A percentile compares a stretch with the other conserved stretches of the same genome.
phyloP scores from a whole-genome alignment of 1,284 basidiomycete species.

The Calocybe gambosa region DNA sequence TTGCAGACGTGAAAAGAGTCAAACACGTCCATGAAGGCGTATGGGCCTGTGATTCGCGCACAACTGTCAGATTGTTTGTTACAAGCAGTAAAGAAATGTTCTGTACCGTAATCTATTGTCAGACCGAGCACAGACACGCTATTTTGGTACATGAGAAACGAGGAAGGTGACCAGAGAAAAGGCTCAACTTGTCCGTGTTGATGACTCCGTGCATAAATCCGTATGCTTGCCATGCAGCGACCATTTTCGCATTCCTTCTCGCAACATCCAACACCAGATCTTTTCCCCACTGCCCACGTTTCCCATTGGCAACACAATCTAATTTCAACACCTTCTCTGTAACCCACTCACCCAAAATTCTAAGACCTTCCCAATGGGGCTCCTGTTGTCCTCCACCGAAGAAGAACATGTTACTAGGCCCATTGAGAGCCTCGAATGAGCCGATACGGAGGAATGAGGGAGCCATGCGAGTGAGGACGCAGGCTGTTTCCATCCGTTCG shows the following conservation, averaged over 20 bases:
- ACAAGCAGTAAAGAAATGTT: constrained; percentile 3
- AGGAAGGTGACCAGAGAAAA: background rate
- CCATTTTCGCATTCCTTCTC: constrained; percentile 82
- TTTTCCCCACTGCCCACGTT: constrained; percentile 51
- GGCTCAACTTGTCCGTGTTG: constrained; percentile 85
- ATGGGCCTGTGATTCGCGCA: constrained; percentile 53
- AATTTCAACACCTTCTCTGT: constrained; percentile 52
- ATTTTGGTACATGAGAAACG: background rate
- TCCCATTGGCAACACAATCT: constrained; percentile 33
- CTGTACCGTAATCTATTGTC: constrained; percentile 86
- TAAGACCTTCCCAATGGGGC: constrained; percentile 69
- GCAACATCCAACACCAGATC: constrained; percentile 74
- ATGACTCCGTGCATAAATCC: constrained; percentile 95
- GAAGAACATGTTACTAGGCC: constrained; percentile 62
- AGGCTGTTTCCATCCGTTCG: constrained; percentile 77
- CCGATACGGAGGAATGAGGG: constrained; percentile 93
- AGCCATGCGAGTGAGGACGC: constrained; percentile 79
- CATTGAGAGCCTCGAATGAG: constrained; percentile 82
- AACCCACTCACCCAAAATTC: constrained; percentile 73
- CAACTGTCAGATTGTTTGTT: background rate
- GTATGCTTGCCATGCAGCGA: constrained; percentile 91
- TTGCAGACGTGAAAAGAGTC: constrained; percentile 89
- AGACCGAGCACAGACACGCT: constrained; percentile 82
- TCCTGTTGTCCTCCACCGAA: constrained; percentile 70
- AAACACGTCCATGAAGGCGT: constrained; percentile 93